These are phyloP conservation scores for Juglanconis oblonga DNA, from an alignment of 2,329 filamentous ascomycete species.

Conservation along the genomic window DNA sequence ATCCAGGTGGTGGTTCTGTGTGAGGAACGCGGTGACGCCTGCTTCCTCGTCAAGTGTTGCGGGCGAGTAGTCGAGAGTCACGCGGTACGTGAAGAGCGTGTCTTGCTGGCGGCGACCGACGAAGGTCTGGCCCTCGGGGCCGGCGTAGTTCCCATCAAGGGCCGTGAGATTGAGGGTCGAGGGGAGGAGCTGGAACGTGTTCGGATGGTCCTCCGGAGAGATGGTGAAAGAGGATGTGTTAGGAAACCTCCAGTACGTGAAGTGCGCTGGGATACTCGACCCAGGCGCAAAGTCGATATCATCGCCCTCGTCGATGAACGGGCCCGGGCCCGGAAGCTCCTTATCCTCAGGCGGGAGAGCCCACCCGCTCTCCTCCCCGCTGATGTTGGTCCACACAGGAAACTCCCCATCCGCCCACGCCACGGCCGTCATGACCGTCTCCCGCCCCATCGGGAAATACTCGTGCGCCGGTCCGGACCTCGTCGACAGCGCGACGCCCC, in stretches of 20 bases:
- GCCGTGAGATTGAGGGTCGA: slow-evolving; percentile 53
- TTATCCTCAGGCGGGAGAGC: slow-evolving; percentile 18
- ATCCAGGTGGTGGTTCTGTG: slow-evolving; percentile 51
- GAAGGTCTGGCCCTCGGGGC: slow-evolving; percentile 48
- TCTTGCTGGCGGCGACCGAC: slow-evolving; percentile 57
- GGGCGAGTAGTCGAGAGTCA: slow-evolving; percentile 43
- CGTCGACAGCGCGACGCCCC: slow-evolving; percentile 39
- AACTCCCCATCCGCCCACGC: slow-evolving; percentile 33
- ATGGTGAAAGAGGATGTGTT: slow-evolving; percentile 41
- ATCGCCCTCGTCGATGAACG: slow-evolving; percentile 25
- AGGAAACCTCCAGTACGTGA: slow-evolving; percentile 56
- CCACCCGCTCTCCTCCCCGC: slow-evolving; percentile 28
- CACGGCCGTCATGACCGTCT: slow-evolving; percentile 39
- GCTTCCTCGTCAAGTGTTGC: slow-evolving; percentile 42
- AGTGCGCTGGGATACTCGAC: slow-evolving; percentile 47
- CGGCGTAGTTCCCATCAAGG: slow-evolving; percentile 45
- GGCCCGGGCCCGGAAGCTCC: slow-evolving; percentile 22
- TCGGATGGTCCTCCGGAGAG: slow-evolving; percentile 38
- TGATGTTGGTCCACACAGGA: slow-evolving; percentile 33
- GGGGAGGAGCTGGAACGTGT: slow-evolving; percentile 45
- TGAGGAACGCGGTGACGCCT: slow-evolving; percentile 51
- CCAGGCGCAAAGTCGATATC: slow-evolving; percentile 32
- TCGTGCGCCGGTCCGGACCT: slow-evolving; percentile 35
- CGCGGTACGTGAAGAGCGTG: slow-evolving; percentile 49
- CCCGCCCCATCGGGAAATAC: slow-evolving; percentile 42